A percentile compares a stretch with the other conserved stretches of the same genome.
phyloP scores from a whole-genome alignment of 2,329 filamentous ascomycete species.

The Sclerotinia borealis region DNA sequence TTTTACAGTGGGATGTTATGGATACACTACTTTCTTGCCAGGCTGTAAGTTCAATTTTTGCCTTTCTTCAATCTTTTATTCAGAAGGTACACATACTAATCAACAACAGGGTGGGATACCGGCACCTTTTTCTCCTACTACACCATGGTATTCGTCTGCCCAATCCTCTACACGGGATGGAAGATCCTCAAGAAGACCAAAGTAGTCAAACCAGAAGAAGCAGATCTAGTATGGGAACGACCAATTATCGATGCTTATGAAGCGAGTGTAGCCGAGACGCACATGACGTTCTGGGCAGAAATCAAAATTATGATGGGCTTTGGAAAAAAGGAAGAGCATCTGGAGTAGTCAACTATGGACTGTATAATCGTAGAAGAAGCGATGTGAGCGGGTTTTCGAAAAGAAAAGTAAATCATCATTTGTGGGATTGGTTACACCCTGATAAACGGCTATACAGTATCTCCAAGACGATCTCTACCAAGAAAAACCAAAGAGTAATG shows the following conservation, averaged over 20 bases:
- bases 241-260: constrained; percentile 27
- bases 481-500: no score
- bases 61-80: background rate
- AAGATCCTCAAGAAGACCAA: constrained; percentile 62
- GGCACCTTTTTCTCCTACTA: constrained; percentile 66
- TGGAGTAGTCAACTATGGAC: no score
- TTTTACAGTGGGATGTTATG: constrained; percentile 65
- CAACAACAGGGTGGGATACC: constrained; percentile 51
- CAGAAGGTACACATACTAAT: background rate
- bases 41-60: constrained; percentile 30
- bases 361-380: no score
- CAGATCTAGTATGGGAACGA: constrained; percentile 42
- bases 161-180: constrained; percentile 59
- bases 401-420: no score
- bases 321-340: constrained; percentile 17
- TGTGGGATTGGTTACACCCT: no score
- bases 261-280: constrained; percentile 16
- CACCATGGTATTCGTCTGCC: constrained; percentile 56
- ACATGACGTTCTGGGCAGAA: constrained; percentile 24
- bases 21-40: constrained; percentile 68
- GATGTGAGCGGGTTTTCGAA: no score
- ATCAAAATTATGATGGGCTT: constrained; percentile 22
- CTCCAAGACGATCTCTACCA: no score
- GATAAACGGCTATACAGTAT: no score
- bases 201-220: constrained; percentile 40